Percentiles rank a stretch among this genome's conserved stretches.
Evolutionary conservation across 257 asterid genomes (phyloP).

Genomic region (Osmanthus fragrans): DNA sequence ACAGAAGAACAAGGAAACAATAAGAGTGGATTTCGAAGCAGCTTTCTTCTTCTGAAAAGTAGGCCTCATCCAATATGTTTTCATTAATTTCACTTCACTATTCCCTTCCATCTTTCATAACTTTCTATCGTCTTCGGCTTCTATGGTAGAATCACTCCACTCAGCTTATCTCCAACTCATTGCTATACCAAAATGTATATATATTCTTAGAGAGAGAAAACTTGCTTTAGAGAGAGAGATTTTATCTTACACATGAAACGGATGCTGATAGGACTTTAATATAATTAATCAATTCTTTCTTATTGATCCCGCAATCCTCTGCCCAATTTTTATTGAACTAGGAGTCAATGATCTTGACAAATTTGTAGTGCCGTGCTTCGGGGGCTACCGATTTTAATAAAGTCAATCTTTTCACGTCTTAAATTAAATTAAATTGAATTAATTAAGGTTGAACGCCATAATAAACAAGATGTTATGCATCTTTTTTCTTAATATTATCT

Average conservation of each 20-base stretch:
- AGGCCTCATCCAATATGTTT: constrained; percentile 53
- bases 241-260: background rate
- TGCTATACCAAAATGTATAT: background rate
- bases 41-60: constrained; percentile 31
- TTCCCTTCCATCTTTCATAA: constrained; percentile 35
- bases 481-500: too few relatives aligned
- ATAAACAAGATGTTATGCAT: too few relatives aligned
- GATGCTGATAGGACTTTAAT: background rate
- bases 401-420: too few relatives aligned
- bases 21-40: constrained; percentile 15
- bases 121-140: too few relatives aligned
- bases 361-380: background rate
- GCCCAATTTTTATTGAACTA: background rate
- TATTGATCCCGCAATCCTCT: background rate
- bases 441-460: background rate
- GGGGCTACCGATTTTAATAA: too few relatives aligned
- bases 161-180: too few relatives aligned
- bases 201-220: background rate
- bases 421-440: too few relatives aligned
- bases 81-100: constrained; percentile 48
- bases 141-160: too few relatives aligned
- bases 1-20: constrained; percentile 33
- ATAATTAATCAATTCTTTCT: background rate
- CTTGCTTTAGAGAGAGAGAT: background rate
- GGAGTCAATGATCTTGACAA: background rate